Base-by-base conservation (phyloP, 305 asterid genomes). In the Solanum hybrid region DNA sequence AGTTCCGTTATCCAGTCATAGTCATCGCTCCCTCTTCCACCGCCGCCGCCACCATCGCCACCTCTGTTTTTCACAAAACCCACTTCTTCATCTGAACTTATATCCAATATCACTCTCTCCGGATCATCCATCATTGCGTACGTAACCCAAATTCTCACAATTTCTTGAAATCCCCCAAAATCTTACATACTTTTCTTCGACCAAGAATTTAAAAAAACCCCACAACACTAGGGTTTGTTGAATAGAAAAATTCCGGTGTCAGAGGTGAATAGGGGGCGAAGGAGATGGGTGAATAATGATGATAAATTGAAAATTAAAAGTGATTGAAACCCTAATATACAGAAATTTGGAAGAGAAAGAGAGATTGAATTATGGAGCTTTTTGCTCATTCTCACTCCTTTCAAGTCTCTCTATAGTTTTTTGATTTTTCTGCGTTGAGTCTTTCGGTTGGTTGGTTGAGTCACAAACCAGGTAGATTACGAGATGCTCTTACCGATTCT, bases 11-110 rank as follows among this genome's bases (percentile, higher is more conserved):
- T 88, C 96, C 96, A 96, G 29, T 91, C 91, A 36, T 56, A 91
- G 35, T 93, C 96, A 24, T 94, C 97, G 69, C 87, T 90, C 78
- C 84, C 92, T 7, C 85, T 92, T 60, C 71, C 71, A 19, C 69
- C 24, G 3, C 89, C 91, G n/a, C 29, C 92, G 10, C 87, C 92
- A 2, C 89, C 92, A n/a, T 27, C 94, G 17, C 86, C 92, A 12
- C 17, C 86, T 69, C 88, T 75, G 85, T 87, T 77, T 71, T 90
- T 69, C 71, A 91, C 94, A 78, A 91, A 92, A 77, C 87, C 93
- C 27, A 86, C 88, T 60, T 95, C 98, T 90, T 96, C 99, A n/a
- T 96, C 99, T 86, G 98, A 97, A 89, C 99, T 96, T 91, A 97
- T 93, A 26, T 97, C 97, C 38, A 94, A 90, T 26, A 94, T 13